phyloP scores from a whole-genome alignment of 2,329 filamentous ascomycete species.

The Cercospora canescens region DNA sequence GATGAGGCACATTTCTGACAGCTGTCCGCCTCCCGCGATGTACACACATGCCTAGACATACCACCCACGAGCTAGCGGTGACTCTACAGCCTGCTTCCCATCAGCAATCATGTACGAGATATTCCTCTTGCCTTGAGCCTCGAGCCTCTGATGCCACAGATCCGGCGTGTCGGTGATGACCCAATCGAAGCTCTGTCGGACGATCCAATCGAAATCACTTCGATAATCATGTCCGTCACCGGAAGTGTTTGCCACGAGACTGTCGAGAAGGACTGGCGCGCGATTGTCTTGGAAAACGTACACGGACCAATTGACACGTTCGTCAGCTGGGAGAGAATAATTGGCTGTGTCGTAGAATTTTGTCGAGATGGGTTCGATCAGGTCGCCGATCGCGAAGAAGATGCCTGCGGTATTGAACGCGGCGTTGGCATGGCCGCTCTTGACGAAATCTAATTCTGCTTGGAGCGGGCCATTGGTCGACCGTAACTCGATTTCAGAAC shows the following conservation, averaged over 20 bases:
- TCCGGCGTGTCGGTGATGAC: conserved; percentile 26
- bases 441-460: neutral
- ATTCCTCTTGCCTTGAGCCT: conserved; percentile 20
- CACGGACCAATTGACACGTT: neutral
- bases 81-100: conserved; percentile 3
- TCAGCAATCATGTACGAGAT: conserved; percentile 21
- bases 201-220: neutral
- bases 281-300: neutral
- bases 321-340: neutral
- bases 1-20: neutral
- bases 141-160: conserved; percentile 20
- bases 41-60: neutral
- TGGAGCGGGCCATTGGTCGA: neutral
- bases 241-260: neutral
- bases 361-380: neutral
- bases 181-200: conserved; percentile 19
- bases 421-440: neutral
- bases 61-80: neutral
- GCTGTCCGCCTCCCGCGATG: neutral
- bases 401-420: neutral
- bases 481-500: neutral
- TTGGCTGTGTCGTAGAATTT: neutral
- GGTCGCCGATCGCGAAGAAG: neutral
- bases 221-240: neutral
- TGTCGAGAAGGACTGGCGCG: neutral